Evolutionary conservation across 345 rosid genomes (phyloP), one percentile per base, ranked within the genome.

Genomic region (Euphorbia lathyris): DNA sequence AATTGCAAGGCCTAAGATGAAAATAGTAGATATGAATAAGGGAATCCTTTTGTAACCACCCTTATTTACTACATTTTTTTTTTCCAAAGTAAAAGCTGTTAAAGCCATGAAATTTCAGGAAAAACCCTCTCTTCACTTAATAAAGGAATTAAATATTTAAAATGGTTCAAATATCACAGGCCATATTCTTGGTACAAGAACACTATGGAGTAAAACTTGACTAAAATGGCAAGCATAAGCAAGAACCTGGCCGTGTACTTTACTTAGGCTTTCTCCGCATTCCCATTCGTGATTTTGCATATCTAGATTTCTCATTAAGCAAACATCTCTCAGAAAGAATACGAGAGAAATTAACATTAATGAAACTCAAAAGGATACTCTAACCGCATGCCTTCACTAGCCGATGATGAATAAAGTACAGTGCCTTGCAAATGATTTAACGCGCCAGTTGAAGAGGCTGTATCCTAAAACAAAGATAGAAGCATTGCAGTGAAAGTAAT

Each of bases 221-320:
- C 5, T 48, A 20, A 34, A 20, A 9, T n/a, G 1, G 43, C 50
- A 0, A 5, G 36, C 55, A 17, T 1, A 48, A 47, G 4, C 66
- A 57, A 48, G 25, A 58, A 3, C n/a, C 30, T 30, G 9, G 40
- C 7, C 53, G 17, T 30, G n/a, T 1, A 11, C 9, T 40, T 66
- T 58, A 76, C 65, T 58, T 76, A n/a, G 76, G 63, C 76, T 91
- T 87, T 78, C 86, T 80, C 38, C 93, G 86, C 93, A 83, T 86
- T 56, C 96, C 90, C 95, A 89, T 89, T 62, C 93, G 80, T 25
- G 98, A 91, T 74, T 83, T 89, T 19, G 98, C 98, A 59, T 79
- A 91, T 81, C 97, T 91, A 66, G 45, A 67, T 74, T 77, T 65
- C 66, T 63, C 6, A 57, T 84, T 81, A 88, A 92, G 90, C 5